Base-by-base conservation (phyloP, 495 filamentous ascomycete genomes). In the Amphirosellinia nigrospora region DNA sequence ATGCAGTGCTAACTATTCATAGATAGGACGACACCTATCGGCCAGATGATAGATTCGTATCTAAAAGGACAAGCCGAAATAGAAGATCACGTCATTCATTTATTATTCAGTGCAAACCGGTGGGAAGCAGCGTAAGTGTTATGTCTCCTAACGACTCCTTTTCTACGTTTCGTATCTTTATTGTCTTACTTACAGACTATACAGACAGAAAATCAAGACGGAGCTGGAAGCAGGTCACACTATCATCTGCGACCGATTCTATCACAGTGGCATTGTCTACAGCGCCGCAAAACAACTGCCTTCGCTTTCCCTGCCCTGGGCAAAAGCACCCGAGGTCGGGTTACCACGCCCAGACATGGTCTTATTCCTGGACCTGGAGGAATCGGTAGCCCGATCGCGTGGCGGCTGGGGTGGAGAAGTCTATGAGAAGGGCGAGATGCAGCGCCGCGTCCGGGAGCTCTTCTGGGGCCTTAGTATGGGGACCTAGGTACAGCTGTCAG, bases 91-190 rank as follows among this genome's bases (percentile, higher is more conserved):
- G 90, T 90, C 8, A 97, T 98, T 73, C 96, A 98, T 79, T 88
- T 99, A 23, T 87, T 98, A 26, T 99, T 98, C 83, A 94, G 93
- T 38, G 94, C 96, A 11, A 98, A 99, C 81, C 88, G 96, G 38
- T 99, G 96, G 96, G 96, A 99, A 80, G 80, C 89, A 67, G 90
- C 86, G 78, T 89, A 85, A 61, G 86, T 76, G 30, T 28, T 7
- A n/a, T 30, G 16, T 55, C 38, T 21, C 46, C 16, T n/a, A 66
- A 32, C 52, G 55, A 26, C 3, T 11, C 0, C 48, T 6, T 58
- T 21, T 34, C 28, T 46, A 19, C 26, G 26, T 21, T 45, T 4
- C 13, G 0, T 10, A 16, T 28, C 1, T 23, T 7, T 1, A 21
- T 38, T 53, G 6, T 52, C 34, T 53, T 41, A 45, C 63, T 28